These are phyloP conservation scores for Aristolochia contorta DNA, from an alignment of 164 flowering plant species.

Conservation along the genomic window DNA sequence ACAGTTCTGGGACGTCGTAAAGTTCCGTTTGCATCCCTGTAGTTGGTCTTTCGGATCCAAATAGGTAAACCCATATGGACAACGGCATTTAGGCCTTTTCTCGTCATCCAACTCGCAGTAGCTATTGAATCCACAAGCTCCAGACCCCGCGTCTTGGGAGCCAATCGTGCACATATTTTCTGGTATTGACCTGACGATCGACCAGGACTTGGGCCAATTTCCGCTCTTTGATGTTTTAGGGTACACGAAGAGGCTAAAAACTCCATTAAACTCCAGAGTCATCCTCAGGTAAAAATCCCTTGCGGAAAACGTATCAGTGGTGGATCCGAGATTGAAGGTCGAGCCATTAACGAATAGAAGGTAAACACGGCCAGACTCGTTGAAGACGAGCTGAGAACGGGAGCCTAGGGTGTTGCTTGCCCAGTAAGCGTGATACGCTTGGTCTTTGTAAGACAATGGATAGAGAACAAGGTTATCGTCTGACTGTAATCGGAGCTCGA, in stretches of 20 bases:
- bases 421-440: background rate
- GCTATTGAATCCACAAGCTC: constrained; percentile 36
- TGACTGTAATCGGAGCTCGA: constrained; percentile 2
- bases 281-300: constrained; percentile 26
- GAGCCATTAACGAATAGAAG: constrained; percentile 7
- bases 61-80: constrained; percentile 24
- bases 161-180: constrained; percentile 5
- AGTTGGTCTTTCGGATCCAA: constrained; percentile 27
- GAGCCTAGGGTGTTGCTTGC: background rate
- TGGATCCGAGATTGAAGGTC: constrained; percentile 15
- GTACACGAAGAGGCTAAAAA: constrained; percentile 22
- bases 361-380: constrained; percentile 23
- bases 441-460: background rate
- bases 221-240: constrained; percentile 10
- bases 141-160: background rate
- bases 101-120: constrained; percentile 18
- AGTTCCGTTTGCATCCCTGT: constrained; percentile 33
- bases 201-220: constrained; percentile 2
- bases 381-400: constrained; percentile 19
- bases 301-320: background rate
- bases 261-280: constrained; percentile 35
- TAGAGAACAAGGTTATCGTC: constrained; percentile 29
- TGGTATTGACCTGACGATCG: background rate
- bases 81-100: constrained; percentile 19
- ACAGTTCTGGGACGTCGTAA: constrained; percentile 22